Evolutionary conservation across 345 rosid species (phyloP), one percentile per base, ranked within the genome.

Genomic region (Carallia pectinifolia): DNA sequence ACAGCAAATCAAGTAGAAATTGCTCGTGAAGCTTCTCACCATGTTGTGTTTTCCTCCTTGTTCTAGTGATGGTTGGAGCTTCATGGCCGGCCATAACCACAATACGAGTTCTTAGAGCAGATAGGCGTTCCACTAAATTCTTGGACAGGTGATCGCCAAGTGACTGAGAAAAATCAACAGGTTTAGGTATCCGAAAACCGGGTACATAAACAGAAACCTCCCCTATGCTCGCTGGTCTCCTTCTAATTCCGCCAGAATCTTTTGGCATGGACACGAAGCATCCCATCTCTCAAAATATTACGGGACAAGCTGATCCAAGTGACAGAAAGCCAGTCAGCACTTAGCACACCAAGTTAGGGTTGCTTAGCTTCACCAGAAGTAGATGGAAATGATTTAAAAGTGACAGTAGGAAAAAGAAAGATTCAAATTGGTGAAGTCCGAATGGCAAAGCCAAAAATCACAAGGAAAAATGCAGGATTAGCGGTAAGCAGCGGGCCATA

Each of bases 61-160:
- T 87, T 82, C 98, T 86, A 33, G 98, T 87, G 62, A 90, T 83
- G 52, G 98, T 96, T 39, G 99, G 97, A 36, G 87, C 97, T 88
- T 96, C 98, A 85, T 96, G 99, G 53, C 86, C 88, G 54, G 97
- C 99, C 98, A 96, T 96, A 71, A 92, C 96, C 53, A 96, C 98
- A 40, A 96, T 86, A 62, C 98, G 97, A 53, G 94, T 89, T 85
- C 98, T 85, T 63, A 92, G 78, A 68, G 97, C 97, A 65, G 94
- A 81, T 72, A 96, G 78, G 56, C 92, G 90, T 76, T 92, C 98
- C 3, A 87, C 85, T 76, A 89, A 78, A 80, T 71, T 83, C 85
- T 83, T 89, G 3, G 97, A 85, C 82, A 96, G 70, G 61, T 80
- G 86, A 71, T 81, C 89, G 52, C 90, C 93, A 34, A 96, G 85